phyloP scores from a whole-genome alignment of 805 yeast genomes.

The Kurtzmaniella fragi region DNA sequence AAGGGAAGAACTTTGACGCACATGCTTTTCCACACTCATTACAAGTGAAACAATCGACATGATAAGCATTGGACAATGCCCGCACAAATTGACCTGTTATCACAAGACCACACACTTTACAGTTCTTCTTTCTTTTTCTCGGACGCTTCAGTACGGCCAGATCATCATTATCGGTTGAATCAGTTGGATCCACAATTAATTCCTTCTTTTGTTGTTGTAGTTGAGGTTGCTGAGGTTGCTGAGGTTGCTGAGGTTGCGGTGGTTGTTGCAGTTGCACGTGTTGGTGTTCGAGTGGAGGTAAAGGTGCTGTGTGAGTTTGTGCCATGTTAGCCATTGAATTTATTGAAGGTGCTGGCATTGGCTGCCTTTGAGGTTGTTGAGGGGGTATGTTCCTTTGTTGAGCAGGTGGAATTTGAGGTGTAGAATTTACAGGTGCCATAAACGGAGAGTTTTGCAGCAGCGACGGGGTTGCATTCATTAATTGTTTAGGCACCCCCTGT shows the following conservation, averaged over 20 bases:
- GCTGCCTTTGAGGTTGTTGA: slow-evolving; percentile 4
- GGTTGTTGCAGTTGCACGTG: slow-evolving; percentile 1
- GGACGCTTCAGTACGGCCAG: not conserved
- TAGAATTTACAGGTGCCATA: no score
- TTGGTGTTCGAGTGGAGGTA: slow-evolving; percentile 1
- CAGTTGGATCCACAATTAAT: not conserved
- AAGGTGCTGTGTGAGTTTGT: not conserved
- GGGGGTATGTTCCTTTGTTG: not conserved
- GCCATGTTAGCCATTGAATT: slow-evolving; percentile 1
- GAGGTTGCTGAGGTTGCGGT: not conserved
- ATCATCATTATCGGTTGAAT: not conserved
- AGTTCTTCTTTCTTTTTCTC: slow-evolving; percentile 22
- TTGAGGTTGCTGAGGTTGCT: not conserved
- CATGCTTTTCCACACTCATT: slow-evolving; percentile 78
- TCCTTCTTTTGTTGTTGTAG: not conserved
- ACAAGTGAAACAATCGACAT: slow-evolving; percentile 84
- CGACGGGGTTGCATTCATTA: no score
- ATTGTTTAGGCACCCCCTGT: not conserved
- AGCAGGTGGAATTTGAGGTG: no score
- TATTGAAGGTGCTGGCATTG: slow-evolving; percentile 1
- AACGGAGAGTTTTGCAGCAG: no score
- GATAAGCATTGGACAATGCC: slow-evolving; percentile 75
- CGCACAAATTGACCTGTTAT: slow-evolving; percentile 72
- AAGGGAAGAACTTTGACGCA: slow-evolving; percentile 85
- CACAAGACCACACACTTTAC: slow-evolving; percentile 32